A percentile compares a stretch with the other conserved stretches of the same genome.
phyloP scores from a whole-genome alignment of 768 basidiomycete genomes.

The Glaciozyma antarctica region DNA sequence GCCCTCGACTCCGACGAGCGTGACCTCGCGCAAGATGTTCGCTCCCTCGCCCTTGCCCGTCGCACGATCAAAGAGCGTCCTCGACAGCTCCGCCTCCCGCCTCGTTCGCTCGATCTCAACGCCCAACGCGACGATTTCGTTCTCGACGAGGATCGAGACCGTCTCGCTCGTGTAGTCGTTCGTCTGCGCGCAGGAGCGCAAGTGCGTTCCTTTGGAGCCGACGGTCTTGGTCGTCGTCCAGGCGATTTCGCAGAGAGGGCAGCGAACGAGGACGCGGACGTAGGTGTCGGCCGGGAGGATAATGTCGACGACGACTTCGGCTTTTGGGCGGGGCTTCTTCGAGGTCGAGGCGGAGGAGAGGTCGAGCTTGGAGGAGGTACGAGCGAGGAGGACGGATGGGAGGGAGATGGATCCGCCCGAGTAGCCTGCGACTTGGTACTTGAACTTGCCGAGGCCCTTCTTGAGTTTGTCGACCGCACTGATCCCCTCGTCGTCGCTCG shows the following conservation, averaged over 20 bases:
- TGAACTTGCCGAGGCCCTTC: background rate
- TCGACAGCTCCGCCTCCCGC: background rate
- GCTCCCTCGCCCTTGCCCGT: constrained; percentile 22
- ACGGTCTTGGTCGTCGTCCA: constrained; percentile 11
- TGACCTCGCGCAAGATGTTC: background rate
- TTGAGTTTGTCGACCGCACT: background rate
- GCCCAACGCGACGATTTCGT: constrained; percentile 1
- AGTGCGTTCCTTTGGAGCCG: constrained; percentile 2
- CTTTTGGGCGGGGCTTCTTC: background rate
- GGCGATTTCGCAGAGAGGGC: constrained; percentile 8
- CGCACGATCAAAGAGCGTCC: constrained; percentile 14
- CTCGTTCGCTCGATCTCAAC: background rate
- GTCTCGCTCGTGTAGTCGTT: constrained; percentile 1
- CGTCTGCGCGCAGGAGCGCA: constrained; percentile 14
- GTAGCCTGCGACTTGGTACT: constrained; percentile 1
- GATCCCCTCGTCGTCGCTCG: background rate
- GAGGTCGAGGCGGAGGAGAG: background rate
- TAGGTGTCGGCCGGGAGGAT: constrained; percentile 15
- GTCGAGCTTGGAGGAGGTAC: background rate
- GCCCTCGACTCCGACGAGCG: constrained; percentile 17
- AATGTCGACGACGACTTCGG: background rate
- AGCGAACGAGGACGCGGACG: constrained; percentile 9
- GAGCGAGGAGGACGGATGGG: background rate
- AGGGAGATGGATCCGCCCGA: background rate
- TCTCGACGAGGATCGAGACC: constrained; percentile 9